Conservation (phyloP, 2,329 filamentous ascomycete species). For the Botrytis pseudocinerea region DNA sequence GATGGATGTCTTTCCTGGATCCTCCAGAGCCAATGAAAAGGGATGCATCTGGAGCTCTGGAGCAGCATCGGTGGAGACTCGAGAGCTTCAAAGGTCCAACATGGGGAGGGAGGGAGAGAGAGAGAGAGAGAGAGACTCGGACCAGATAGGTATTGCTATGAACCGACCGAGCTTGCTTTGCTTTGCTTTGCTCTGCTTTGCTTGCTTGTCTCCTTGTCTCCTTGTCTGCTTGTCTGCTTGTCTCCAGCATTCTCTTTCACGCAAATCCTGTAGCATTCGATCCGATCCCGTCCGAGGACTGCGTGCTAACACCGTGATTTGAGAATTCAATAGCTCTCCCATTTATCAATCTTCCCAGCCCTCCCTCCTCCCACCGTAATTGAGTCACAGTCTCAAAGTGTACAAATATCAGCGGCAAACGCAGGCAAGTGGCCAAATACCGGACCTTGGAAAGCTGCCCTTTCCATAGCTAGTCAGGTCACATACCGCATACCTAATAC, state of each 20-base stretch:
- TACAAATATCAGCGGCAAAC: not conserved
- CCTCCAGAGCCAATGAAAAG: not conserved
- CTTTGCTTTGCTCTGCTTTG: too few species aligned
- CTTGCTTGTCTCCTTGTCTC: not conserved
- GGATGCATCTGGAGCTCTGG: not conserved
- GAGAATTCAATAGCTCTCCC: not conserved
- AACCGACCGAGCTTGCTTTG: not conserved
- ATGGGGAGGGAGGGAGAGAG: too few species aligned
- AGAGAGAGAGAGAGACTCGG: not conserved
- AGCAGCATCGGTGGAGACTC: not conserved
- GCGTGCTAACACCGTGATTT: not conserved
- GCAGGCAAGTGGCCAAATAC: slow-evolving; percentile 5
- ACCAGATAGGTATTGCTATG: not conserved
- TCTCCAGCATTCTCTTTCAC: not conserved
- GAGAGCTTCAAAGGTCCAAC: not conserved
- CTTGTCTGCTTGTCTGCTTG: not conserved
- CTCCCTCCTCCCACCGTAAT: not conserved
- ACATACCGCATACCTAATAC: not conserved
- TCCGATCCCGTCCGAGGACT: not conserved
- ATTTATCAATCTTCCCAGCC: not conserved
- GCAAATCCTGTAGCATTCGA: too few species aligned
- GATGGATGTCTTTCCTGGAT: not conserved
- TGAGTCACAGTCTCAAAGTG: not conserved
- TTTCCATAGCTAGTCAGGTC: not conserved
- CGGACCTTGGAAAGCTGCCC: slow-evolving; percentile 6